Base-by-base conservation (phyloP, 2,329 filamentous ascomycete genomes). In the Hyphodiscus sp. region DNA sequence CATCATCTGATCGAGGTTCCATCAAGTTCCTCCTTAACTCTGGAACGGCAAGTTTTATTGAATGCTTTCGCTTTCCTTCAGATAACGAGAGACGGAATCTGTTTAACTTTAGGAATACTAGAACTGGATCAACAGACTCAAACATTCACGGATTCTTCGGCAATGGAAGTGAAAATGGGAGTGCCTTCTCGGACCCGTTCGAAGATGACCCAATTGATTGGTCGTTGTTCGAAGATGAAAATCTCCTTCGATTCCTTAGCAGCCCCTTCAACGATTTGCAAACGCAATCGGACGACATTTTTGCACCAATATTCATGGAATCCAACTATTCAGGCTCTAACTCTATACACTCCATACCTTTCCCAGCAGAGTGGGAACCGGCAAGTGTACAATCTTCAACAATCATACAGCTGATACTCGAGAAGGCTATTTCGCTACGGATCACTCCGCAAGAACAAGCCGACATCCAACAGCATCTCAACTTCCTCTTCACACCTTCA, bases 11-110 rank as follows among this genome's bases (percentile, higher is more conserved):
- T 59, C 68, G 72, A 43, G 73, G 72, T 13, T 75, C 73, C 7
- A 75, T 75, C 60, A 71, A 71, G 51, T 74, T 74, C 30, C 68
- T 75, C 9, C 62, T 75, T 6, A 75, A 75, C 59, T 69, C 67
- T 19, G 73, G 73, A 38, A 71, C 69, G 6, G 72, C 74, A 47
- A 73, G 71, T 52, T 75, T 75, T 53, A 74, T 73, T 1, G 71
- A 74, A 54, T 66, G 67, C 16, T 75, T 74, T 50, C 69, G 67
- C 19, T 69, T 75, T 8, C 73, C 73, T 13, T 69, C 72, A 2
- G 64, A 66, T 6, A 66, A 67, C 45, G 71, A 74, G 52, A 67
- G 69, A 13, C 56, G 67, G 23, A 66, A 68, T 46, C 63, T 68
- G 15, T 63, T 73, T 15, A 66, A 69, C 47, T 71, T 68, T 47